Evolutionary conservation across 768 basidiomycete genomes (phyloP), one percentile per base, ranked within the genome.

Genomic region (Pisolithus orientalis): DNA sequence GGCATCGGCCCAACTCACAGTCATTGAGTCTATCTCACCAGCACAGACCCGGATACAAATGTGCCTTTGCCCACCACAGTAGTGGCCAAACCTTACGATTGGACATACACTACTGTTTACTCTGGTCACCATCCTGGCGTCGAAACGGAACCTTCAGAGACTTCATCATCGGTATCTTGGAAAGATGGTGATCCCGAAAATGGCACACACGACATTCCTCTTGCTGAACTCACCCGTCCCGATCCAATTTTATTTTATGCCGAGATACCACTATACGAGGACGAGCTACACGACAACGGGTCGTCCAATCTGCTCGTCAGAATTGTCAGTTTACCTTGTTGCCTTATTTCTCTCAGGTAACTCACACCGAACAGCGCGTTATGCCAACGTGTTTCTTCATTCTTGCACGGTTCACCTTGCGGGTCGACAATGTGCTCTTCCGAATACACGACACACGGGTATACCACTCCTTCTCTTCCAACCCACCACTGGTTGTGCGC

Each of bases 211-310:
- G 57, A 65, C 8, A 94, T 99, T 52, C 94, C 95, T 1, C 75
- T 95, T 59, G 79, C 83, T 1, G 85, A 94, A 56, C 80, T 98
- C 29, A 87, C 85, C 9, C 80, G 89, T 27, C 90, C 84, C 52
- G 95, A 97, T 69, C 96, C 96, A 14, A 98, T 98, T 59, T 73
- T 97, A n/a, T 99, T 95, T 70, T 98, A 95, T 63, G 92, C 95
- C 6, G 94, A 98, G 61, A 82, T 97, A 1, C 90, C 92, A 0
- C 71, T 98, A 5, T 98, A 90, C 64, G 95, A 99, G 63, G 94
- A 97, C 65, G 96, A 99, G 67, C 75, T 98, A 43, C 94, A 97
- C 63, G 96, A 99, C 64, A 97, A 98, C 63, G 96, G 96, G 0
- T 83, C 90, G 6, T 94, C 94, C 1, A 79, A 83, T 29, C 68